Percentiles rank a stretch among this genome's conserved stretches.
These are phyloP conservation scores for Torulaspora microellipsoides DNA, from an alignment of 805 yeast genomes.

Conservation along the genomic window DNA sequence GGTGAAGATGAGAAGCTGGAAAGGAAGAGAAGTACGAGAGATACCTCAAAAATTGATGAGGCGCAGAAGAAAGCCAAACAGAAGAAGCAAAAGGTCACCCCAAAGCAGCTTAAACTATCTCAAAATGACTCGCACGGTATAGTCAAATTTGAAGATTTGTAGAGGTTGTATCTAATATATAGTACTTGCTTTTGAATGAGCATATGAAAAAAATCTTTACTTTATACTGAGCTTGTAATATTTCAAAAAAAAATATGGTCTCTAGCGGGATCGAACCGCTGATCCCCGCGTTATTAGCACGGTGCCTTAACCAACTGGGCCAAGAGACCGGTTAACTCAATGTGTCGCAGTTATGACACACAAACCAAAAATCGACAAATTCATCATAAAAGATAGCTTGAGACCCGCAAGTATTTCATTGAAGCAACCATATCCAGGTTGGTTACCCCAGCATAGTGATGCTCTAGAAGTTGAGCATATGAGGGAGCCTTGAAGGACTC, in stretches of 20 bases:
- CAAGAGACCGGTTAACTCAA: slow-evolving; percentile 26
- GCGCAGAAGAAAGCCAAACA: slow-evolving; percentile 4
- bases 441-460: too few species aligned
- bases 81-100: slow-evolving; percentile 7
- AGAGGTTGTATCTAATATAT: neutral
- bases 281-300: slow-evolving; percentile 37
- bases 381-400: too few species aligned
- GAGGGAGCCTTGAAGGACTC: too few species aligned
- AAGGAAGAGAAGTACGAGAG: slow-evolving; percentile 15
- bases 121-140: slow-evolving; percentile 62
- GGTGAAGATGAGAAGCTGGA: slow-evolving; percentile 14
- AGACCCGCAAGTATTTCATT: too few species aligned
- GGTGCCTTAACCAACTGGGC: slow-evolving; percentile 37
- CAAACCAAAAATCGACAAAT: too few species aligned
- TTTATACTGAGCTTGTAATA: too few species aligned
- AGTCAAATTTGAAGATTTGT: slow-evolving; percentile 57
- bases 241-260: slow-evolving; percentile 24
- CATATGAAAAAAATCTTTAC: neutral
- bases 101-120: slow-evolving; percentile 21
- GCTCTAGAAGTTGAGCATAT: too few species aligned
- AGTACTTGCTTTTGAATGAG: neutral
- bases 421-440: too few species aligned
- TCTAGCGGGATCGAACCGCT: slow-evolving; percentile 37
- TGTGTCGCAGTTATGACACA: too few species aligned
- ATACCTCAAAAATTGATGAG: slow-evolving; percentile 1